Base-by-base conservation (phyloP, 768 basidiomycete species). In the Boletus tomentosulus region DNA sequence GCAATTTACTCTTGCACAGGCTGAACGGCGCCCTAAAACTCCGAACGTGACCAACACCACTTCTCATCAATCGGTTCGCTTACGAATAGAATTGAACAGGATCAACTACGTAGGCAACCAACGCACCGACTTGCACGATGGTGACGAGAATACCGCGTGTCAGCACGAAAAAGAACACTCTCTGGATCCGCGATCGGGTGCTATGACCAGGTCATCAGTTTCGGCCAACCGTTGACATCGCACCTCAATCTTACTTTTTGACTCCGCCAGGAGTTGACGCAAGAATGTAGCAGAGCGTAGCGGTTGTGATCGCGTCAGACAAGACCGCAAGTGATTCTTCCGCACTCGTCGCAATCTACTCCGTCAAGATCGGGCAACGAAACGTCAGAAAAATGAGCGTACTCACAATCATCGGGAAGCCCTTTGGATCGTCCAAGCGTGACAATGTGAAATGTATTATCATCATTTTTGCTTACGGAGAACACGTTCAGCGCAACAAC, bases 61-160 rank as follows among this genome's bases (percentile, higher is more conserved):
- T 31, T 3, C 28, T 22, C 48, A 33, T 34, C 24, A 13, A 30
- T 13, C 9, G 10, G 31, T 30, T 30, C 30, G 30, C 50, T 50
- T 38, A 55, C 61, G 54, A 57, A 48, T 62, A 47, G 25, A 59
- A 19, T 38, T 51, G 13, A 10, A 24, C 15, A 31, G 46, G 37
- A 11, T 47, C 31, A 27, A 42, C 16, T n/a, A 37, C 28, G 31
- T 54, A 51, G 28, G 35, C n/a, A 22, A 43, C 41, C 22, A 56
- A 13, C 11, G 46, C 30, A 34, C 42, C 37, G 2, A 59, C 50
- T 46, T 59, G 60, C 16, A 54, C 27, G 30, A 56, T 27, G 35
- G 54, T 62, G 27, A 54, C 57, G 27, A 62, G 53, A 50, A 59
- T 30, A n/a, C 61, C 61, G 9, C 57, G 54, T 34, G 41, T 57